Conservation (phyloP, 371 early-diverging fungal genomes). For the Parasitella parasitica region DNA sequence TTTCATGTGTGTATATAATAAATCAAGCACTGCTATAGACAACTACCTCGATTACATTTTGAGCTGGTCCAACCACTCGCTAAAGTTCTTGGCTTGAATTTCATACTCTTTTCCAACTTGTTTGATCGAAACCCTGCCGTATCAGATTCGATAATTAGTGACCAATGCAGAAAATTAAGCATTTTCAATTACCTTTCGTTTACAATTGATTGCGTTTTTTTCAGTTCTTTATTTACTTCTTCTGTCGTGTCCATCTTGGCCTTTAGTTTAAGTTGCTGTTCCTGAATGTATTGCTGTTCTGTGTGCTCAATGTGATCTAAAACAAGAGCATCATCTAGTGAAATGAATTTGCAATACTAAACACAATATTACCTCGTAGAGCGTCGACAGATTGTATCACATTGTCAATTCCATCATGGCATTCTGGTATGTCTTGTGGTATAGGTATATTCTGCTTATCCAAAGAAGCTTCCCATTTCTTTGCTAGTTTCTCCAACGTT, state of each 20-base stretch:
- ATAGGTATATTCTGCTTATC: neutral
- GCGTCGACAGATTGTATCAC: constrained; percentile 4
- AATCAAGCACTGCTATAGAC: too few species aligned
- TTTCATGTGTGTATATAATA: neutral
- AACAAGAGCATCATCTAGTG: neutral
- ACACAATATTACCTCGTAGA: constrained; percentile 8
- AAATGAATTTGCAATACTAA: too few species aligned
- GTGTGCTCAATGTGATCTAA: constrained; percentile 1
- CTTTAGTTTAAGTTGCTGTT: neutral
- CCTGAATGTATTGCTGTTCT: neutral
- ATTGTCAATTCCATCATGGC: constrained; percentile 6
- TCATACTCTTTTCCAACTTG: constrained; percentile 1
- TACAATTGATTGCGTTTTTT: neutral
- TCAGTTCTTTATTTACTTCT: neutral
- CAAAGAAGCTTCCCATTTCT: constrained; percentile 4
- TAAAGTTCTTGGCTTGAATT: neutral
- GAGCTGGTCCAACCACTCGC: constrained; percentile 1
- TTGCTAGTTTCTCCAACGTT: neutral
- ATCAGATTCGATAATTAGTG: neutral
- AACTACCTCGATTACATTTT: too few species aligned
- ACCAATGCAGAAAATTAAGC: neutral
- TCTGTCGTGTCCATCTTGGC: neutral
- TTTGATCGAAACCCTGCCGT: neutral
- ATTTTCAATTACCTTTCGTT: neutral
- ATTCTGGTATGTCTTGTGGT: neutral